These are phyloP conservation scores for Tolypocladium tropicale DNA, from an alignment of 2,329 filamentous ascomycete species.

Conservation along the genomic window DNA sequence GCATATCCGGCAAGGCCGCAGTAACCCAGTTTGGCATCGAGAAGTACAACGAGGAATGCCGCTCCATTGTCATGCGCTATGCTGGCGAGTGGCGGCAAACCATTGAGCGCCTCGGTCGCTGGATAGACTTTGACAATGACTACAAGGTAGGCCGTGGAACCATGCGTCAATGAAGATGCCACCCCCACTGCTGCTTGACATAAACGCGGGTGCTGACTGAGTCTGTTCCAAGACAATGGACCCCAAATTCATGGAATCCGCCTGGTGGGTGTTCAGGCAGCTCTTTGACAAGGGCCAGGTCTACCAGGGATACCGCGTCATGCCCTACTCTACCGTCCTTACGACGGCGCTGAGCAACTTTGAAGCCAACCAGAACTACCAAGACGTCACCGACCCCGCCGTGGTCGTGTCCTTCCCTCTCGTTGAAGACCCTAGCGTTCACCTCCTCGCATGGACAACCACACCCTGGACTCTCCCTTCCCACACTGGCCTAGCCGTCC, in stretches of 20 bases:
- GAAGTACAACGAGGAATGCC: conserved; percentile 86
- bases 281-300: conserved; percentile 83
- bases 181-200: not conserved
- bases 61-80: conserved; percentile 88
- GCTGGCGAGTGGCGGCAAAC: conserved; percentile 79
- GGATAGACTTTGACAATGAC: conserved; percentile 97
- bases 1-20: conserved; percentile 77
- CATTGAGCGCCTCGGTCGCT: conserved; percentile 80
- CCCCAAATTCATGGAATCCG: conserved; percentile 86
- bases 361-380: conserved; percentile 89
- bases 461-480: conserved; percentile 80
- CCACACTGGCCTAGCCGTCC: conserved; percentile 64
- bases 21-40: conserved; percentile 78
- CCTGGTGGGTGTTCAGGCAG: conserved; percentile 96
- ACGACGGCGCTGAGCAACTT: conserved; percentile 89
- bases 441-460: conserved; percentile 79
- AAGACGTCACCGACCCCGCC: conserved; percentile 84
- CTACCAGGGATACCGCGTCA: conserved; percentile 83
- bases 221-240: conserved; percentile 66
- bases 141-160: conserved; percentile 56
- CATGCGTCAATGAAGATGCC: not conserved
- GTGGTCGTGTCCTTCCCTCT: conserved; percentile 84
- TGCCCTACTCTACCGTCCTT: conserved; percentile 89
- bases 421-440: conserved; percentile 62
- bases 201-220: not conserved